phyloP scores from a whole-genome alignment of 441 rosid species.

The Gossypium lobatum region DNA sequence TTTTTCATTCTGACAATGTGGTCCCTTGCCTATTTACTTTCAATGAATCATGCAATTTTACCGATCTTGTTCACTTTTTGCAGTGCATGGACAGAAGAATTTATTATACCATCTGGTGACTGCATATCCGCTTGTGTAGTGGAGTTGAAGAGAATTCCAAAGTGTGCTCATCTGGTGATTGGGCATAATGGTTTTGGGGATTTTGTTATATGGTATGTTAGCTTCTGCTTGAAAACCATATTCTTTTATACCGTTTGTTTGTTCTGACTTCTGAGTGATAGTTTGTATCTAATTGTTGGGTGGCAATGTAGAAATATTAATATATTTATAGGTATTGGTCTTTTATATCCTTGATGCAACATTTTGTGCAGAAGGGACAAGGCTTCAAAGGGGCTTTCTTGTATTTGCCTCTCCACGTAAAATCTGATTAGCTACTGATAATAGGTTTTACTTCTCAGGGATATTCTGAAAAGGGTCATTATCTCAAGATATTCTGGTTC shows the following conservation, averaged over 20 bases:
- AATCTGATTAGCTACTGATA: neutral
- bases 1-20: neutral
- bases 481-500: conserved; percentile 60
- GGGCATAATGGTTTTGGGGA: conserved; percentile 79
- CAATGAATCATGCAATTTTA: neutral
- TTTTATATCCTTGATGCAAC: neutral
- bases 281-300: neutral
- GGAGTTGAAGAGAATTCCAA: conserved; percentile 71
- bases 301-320: conserved; percentile 2
- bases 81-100: conserved; percentile 59
- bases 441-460: conserved; percentile 43
- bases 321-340: neutral
- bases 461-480: conserved; percentile 45
- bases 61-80: conserved; percentile 29
- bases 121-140: conserved; percentile 46
- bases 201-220: conserved; percentile 70
- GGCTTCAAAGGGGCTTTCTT: neutral
- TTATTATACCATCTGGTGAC: conserved; percentile 38
- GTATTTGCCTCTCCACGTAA: neutral
- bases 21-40: conserved; percentile 1
- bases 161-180: conserved; percentile 46
- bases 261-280: neutral
- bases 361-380: neutral
- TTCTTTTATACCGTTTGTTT: conserved; percentile 12
- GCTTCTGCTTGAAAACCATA: conserved; percentile 9